Evolutionary conservation across 345 rosid species (phyloP).

Genomic region (Psidium friedrichsthalianum): DNA sequence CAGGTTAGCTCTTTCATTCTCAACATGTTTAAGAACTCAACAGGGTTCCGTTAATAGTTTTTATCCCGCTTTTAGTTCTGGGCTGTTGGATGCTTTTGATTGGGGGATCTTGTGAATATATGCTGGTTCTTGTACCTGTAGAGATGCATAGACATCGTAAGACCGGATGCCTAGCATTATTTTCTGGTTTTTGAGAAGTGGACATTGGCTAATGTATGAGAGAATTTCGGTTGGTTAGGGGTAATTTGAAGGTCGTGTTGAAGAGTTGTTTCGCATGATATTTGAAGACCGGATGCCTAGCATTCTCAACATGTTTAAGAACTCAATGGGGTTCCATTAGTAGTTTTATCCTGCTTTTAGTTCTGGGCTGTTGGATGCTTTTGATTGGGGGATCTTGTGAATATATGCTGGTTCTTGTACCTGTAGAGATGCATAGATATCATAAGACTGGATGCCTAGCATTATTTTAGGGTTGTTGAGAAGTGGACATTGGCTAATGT

Average conservation of each 20-base stretch:
- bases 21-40: not conserved
- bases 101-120: not conserved
- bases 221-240: not conserved
- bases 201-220: not conserved
- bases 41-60: not conserved
- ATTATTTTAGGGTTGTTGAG: not conserved
- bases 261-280: not conserved
- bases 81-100: not conserved
- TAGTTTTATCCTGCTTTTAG: not conserved
- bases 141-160: not conserved
- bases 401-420: not conserved
- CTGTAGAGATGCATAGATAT: not conserved
- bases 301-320: not conserved
- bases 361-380: not conserved
- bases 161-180: not conserved
- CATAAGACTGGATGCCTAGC: not conserved
- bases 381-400: not conserved
- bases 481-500: not conserved
- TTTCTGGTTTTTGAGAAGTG: not conserved
- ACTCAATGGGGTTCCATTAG: not conserved
- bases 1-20: constrained; percentile 37
- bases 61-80: not conserved
- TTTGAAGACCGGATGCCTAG: not conserved
- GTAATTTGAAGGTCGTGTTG: not conserved
- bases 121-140: not conserved